Evolutionary conservation across 495 filamentous ascomycete species (phyloP).

Genomic region (Ramalina peruviana): DNA sequence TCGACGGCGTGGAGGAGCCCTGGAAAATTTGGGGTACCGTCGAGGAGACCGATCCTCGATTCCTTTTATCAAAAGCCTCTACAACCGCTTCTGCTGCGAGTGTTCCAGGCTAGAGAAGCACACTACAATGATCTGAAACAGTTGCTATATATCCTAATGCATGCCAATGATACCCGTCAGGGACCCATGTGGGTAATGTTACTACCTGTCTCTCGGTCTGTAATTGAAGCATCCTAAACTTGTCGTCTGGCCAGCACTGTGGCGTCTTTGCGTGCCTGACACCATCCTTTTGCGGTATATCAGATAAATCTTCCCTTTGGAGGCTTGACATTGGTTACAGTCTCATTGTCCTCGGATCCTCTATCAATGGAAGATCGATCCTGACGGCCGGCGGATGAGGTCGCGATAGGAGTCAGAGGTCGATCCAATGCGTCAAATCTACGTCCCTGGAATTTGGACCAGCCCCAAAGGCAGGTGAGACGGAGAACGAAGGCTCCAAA

Average conservation of each 20-base stretch:
- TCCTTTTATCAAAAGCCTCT: neutral
- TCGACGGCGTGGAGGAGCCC: constrained; percentile 39
- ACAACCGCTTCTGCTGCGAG: neutral
- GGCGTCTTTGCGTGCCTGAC: too few species aligned
- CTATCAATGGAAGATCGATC: neutral
- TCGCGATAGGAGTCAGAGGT: constrained; percentile 20
- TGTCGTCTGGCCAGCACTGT: too few species aligned
- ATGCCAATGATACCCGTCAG: neutral
- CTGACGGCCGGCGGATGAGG: neutral
- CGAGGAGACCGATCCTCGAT: constrained; percentile 8
- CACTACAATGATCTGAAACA: neutral
- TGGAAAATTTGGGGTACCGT: constrained; percentile 64
- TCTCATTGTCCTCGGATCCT: constrained; percentile 1
- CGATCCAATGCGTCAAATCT: constrained; percentile 51
- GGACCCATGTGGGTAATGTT: too few species aligned
- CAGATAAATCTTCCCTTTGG: constrained; percentile 11
- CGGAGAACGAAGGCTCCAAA: constrained; percentile 42
- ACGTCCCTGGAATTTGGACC: constrained; percentile 35
- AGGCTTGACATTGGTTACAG: neutral
- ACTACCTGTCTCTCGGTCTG: too few species aligned
- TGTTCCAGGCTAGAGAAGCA: neutral
- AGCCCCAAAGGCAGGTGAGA: constrained; percentile 34
- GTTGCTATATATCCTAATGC: neutral
- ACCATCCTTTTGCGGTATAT: neutral
- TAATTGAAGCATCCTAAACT: neutral